Base-by-base conservation (phyloP, 345 rosid genomes). In the Eucalyptus erythrocorys region DNA sequence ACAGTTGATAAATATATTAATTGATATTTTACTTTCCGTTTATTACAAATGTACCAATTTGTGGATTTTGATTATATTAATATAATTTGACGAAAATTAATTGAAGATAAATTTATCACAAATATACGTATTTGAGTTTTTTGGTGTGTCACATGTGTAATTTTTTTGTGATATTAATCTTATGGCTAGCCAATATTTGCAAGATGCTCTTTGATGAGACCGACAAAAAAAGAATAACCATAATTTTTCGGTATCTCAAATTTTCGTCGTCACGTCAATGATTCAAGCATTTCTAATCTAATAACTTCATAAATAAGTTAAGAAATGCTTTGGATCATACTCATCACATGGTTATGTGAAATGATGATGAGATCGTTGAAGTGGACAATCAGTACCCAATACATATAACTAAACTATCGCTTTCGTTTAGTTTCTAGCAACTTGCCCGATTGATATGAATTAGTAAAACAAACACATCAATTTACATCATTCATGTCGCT, bases 1-100 rank as follows among this genome's bases (percentile, higher is more conserved):
- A 51, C 0, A 21, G 10, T 51, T 51, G 4, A 51, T 0, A 0
- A 21, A 4, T 51, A 1, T 51, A 51, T 0, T 51, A 51, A 51
- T 19, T 51, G 2, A 51, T 2, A 9, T 51, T 7, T 51, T 3
- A 51, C 5, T 4, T 51, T 51, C 2, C 4, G 0, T 51, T 51
- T 4, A 51, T 51, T 51, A 51, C 1, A 51, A 19, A 0, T 51
- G 24, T 19, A 51, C 4, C 0, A 51, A 51, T 51, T 0, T 17
- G 0, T 51, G 0, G 55, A 51, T 51, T 51, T 51, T 3, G 6
- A 1, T 51, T 51, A 10, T 51, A 51, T 51, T 4, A 50, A 17
- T 50, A 17, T 50, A 16, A 50, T 6, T 50, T 1, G 8, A 50
- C 2, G 2, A 50, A 50, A 50, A 50, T 0, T 50, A 50, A 50